Percentiles rank a stretch among this genome's conserved stretches.
phyloP scores from a whole-genome alignment of 1,284 basidiomycete species.

The Austroboletus novae-zelandiae region DNA sequence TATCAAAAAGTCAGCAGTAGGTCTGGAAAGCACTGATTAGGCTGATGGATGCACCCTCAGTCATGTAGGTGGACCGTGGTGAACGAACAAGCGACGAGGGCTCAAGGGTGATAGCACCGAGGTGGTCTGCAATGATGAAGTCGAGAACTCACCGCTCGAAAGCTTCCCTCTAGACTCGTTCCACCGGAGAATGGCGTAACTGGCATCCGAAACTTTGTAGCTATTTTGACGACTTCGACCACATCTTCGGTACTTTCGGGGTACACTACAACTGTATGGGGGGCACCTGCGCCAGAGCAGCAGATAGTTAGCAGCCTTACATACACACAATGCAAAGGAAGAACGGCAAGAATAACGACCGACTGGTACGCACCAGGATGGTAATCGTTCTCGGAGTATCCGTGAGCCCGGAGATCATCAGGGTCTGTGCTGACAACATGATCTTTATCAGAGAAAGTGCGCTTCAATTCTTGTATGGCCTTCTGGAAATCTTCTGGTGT shows the following conservation, averaged over 20 bases:
- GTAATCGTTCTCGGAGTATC: conserved; percentile 56
- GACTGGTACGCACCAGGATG: conserved; percentile 47
- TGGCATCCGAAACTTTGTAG: conserved; percentile 66
- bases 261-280: conserved; percentile 54
- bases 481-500: conserved; percentile 48
- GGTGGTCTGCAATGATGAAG: not conserved
- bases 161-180: conserved; percentile 69
- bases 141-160: conserved; percentile 50
- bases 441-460: conserved; percentile 32
- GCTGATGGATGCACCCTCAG: not conserved
- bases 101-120: too few relatives aligned
- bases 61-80: too few relatives aligned
- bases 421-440: conserved; percentile 50
- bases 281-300: conserved; percentile 32
- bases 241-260: conserved; percentile 65
- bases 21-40: not conserved
- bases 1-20: conserved; percentile 24
- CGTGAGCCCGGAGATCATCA: conserved; percentile 54
- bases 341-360: not conserved
- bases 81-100: not conserved
- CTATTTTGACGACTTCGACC: conserved; percentile 63
- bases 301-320: not conserved
- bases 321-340: not conserved
- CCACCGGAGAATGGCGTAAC: conserved; percentile 71
- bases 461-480: conserved; percentile 49